Evolutionary conservation across 192 early-diverging fungal species (phyloP).

Genomic region (Cetraspora pellucida): DNA sequence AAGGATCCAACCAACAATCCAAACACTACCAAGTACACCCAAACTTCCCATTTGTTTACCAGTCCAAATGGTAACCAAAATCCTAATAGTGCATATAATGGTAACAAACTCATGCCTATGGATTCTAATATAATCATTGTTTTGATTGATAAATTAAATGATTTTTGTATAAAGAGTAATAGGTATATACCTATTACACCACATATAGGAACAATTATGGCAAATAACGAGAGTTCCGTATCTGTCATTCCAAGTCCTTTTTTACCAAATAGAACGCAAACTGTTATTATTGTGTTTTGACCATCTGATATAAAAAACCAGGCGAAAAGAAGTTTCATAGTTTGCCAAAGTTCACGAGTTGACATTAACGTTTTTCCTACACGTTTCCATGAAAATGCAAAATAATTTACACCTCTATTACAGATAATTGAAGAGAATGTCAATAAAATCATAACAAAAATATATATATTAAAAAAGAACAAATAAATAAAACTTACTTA

Average conservation of each 20-base stretch:
- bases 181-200: conserved; percentile 52
- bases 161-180: conserved; percentile 51
- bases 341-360: conserved; percentile 47
- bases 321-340: conserved; percentile 61
- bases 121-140: conserved; percentile 49
- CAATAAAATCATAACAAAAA: background rate
- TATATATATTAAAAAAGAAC: too few species aligned
- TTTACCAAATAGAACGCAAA: conserved; percentile 60
- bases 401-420: background rate
- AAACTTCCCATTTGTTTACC: conserved; percentile 32
- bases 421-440: background rate
- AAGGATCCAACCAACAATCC: conserved; percentile 59
- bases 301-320: conserved; percentile 72
- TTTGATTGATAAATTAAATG: conserved; percentile 47
- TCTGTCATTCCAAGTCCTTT: conserved; percentile 51
- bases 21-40: conserved; percentile 33
- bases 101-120: conserved; percentile 44
- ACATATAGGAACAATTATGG: conserved; percentile 50
- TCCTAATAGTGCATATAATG: conserved; percentile 53
- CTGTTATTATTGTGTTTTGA: conserved; percentile 53
- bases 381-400: background rate
- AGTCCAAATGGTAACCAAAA: conserved; percentile 44
- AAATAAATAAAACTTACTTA: too few species aligned
- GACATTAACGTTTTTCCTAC: conserved; percentile 40
- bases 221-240: conserved; percentile 49